These are phyloP conservation scores for Tilletia setariae DNA, from an alignment of 1,284 basidiomycete genomes.

Conservation along the genomic window DNA sequence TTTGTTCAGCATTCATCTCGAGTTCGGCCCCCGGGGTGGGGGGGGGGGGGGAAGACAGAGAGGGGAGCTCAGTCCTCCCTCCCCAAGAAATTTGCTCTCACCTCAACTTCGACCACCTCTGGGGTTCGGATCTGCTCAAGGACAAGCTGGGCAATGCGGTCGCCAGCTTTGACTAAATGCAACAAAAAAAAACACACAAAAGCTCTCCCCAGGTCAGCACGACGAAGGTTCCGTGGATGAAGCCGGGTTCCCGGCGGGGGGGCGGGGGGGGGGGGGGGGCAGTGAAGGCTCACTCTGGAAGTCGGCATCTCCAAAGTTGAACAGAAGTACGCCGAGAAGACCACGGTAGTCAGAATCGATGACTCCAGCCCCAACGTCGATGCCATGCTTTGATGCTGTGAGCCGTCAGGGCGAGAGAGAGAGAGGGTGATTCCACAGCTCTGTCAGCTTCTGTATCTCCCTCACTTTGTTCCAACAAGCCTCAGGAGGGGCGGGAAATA, in stretches of 20 bases:
- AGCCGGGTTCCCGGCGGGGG: no score
- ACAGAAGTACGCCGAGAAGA: conserved; percentile 84
- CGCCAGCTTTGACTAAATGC: conserved; percentile 74
- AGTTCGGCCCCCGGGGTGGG: no score
- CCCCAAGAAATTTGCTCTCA: conserved; percentile 56
- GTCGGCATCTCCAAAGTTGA: conserved; percentile 79
- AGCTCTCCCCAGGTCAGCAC: no score
- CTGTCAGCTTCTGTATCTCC: no score
- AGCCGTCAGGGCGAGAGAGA: conserved; percentile 22
- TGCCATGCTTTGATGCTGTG: conserved; percentile 89
- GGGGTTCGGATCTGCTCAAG: conserved; percentile 86
- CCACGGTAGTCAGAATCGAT: conserved; percentile 96
- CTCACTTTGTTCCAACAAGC: no score
- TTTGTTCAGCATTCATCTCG: no score
- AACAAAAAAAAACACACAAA: conserved; percentile 13
- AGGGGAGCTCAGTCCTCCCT: not conserved
- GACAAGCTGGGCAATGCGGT: conserved; percentile 90
- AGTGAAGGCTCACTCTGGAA: conserved; percentile 67
- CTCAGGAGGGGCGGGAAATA: no score
- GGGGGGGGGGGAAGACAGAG: not conserved
- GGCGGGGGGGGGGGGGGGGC: not conserved
- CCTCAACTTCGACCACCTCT: conserved; percentile 77
- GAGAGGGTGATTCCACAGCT: no score
- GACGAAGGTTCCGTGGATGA: no score
- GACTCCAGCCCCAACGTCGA: conserved; percentile 93